These are phyloP conservation scores for Nepenthes alata DNA, from an alignment of 179 eudicot genomes.

Conservation along the genomic window DNA sequence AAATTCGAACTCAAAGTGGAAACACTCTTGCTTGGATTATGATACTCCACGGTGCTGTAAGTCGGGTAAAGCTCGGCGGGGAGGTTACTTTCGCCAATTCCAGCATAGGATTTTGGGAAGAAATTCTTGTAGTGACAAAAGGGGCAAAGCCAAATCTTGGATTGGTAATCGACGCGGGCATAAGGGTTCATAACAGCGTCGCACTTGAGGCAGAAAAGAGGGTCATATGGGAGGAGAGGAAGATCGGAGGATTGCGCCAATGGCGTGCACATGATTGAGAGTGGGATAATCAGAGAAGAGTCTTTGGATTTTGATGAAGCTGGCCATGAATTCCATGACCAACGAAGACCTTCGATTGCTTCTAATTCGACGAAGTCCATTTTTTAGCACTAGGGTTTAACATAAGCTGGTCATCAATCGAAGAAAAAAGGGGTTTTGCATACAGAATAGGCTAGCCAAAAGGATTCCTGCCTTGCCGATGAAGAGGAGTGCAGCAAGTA, in stretches of 20 bases:
- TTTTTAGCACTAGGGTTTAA: not conserved
- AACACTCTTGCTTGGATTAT: constrained; percentile 25
- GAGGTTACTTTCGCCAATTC: constrained; percentile 63
- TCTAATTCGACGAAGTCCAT: constrained; percentile 83
- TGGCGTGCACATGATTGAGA: constrained; percentile 72
- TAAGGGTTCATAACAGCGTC: constrained; percentile 80
- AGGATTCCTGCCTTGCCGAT: no score
- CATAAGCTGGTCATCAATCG: no score
- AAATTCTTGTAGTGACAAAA: constrained; percentile 56
- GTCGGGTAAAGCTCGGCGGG: constrained; percentile 97
- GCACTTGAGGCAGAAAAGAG: constrained; percentile 53
- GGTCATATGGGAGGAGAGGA: constrained; percentile 68
- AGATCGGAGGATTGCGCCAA: constrained; percentile 61
- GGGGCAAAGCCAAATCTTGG: constrained; percentile 85
- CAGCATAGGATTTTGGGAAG: constrained; percentile 59
- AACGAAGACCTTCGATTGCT: constrained; percentile 80
- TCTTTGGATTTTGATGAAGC: constrained; percentile 31
- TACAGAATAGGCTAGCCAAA: no score
- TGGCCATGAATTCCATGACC: constrained; percentile 99
- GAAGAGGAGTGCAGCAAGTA: no score
- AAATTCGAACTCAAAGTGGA: constrained; percentile 2
- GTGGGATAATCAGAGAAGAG: constrained; percentile 48
- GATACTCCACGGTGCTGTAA: constrained; percentile 73
- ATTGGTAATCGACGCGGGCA: constrained; percentile 75
- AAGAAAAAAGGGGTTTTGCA: no score